Conservation (phyloP, 495 filamentous ascomycete species). For the Cairneyella variabilis region DNA sequence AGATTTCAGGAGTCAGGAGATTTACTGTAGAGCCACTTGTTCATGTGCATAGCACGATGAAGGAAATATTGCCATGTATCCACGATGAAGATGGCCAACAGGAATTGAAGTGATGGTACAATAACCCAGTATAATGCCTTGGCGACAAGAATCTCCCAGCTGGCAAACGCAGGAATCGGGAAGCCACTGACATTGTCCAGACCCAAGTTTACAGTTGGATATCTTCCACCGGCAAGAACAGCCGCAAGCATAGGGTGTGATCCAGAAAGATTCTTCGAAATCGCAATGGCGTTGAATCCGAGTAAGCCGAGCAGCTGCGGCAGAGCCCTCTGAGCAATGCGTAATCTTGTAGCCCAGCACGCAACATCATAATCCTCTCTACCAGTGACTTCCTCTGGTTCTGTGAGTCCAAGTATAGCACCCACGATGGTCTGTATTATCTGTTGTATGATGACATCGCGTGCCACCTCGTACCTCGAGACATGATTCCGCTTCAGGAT, state of each 20-base stretch:
- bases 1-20: constrained; percentile 7
- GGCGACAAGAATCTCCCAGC: constrained; percentile 74
- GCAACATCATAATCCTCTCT: constrained; percentile 79
- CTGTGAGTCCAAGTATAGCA: constrained; percentile 56
- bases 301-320: constrained; percentile 54
- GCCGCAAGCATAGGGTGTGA: constrained; percentile 64
- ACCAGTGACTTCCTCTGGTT: constrained; percentile 61
- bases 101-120: constrained; percentile 71
- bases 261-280: constrained; percentile 51
- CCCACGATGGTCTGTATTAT: constrained; percentile 74
- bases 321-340: constrained; percentile 63
- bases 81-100: constrained; percentile 64
- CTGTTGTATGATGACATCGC: constrained; percentile 86
- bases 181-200: constrained; percentile 39
- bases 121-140: constrained; percentile 74
- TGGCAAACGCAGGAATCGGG: constrained; percentile 50
- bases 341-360: constrained; percentile 72
- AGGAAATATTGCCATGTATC: constrained; percentile 98
- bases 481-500: constrained; percentile 83
- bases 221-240: constrained; percentile 66
- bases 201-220: constrained; percentile 51
- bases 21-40: constrained; percentile 91
- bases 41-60: constrained; percentile 91
- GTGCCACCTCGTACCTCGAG: constrained; percentile 72
- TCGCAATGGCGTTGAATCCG: constrained; percentile 52